Evolutionary conservation across 768 basidiomycete species (phyloP).

Genomic region (Pisolithus sp.): DNA sequence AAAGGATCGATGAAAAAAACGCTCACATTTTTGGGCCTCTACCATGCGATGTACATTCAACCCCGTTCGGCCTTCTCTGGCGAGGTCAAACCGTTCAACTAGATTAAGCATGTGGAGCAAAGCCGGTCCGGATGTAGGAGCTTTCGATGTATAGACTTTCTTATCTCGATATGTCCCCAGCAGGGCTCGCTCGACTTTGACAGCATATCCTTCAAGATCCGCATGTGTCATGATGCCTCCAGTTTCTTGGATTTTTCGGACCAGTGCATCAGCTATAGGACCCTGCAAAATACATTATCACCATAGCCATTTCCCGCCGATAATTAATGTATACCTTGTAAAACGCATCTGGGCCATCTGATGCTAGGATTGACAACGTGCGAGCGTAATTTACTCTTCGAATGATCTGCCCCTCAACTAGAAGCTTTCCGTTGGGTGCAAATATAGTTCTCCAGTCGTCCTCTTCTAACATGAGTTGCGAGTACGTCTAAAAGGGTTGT

Average conservation of each 20-base stretch:
- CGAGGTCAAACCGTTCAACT: slow-evolving; percentile 63
- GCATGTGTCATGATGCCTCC: slow-evolving; percentile 77
- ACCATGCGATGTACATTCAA: slow-evolving; percentile 74
- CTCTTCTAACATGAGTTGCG: slow-evolving; percentile 53
- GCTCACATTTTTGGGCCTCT: slow-evolving; percentile 78
- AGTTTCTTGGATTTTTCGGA: slow-evolving; percentile 60
- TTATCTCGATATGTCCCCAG: slow-evolving; percentile 70
- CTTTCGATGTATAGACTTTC: slow-evolving; percentile 77
- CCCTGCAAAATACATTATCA: slow-evolving; percentile 41
- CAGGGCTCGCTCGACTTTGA: slow-evolving; percentile 67
- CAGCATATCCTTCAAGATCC: slow-evolving; percentile 68
- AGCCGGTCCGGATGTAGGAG: slow-evolving; percentile 88
- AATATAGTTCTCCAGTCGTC: slow-evolving; percentile 82
- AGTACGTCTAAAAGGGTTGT: slow-evolving; percentile 30
- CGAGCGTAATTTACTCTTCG: slow-evolving; percentile 66
- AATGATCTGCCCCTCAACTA: slow-evolving; percentile 72
- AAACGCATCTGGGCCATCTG: slow-evolving; percentile 73
- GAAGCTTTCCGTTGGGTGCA: slow-evolving; percentile 64
- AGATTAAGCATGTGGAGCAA: slow-evolving; percentile 89
- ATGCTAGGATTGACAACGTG: slow-evolving; percentile 69
- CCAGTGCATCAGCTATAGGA: slow-evolving; percentile 70
- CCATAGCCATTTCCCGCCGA: slow-evolving; percentile 4
- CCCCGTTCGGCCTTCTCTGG: slow-evolving; percentile 45
- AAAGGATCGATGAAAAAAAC: slow-evolving; percentile 10
- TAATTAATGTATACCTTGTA: slow-evolving; percentile 51